Evolutionary conservation across 768 basidiomycete species (phyloP), one percentile per base, ranked within the genome.

Genomic region (Mycena rebaudengoi): DNA sequence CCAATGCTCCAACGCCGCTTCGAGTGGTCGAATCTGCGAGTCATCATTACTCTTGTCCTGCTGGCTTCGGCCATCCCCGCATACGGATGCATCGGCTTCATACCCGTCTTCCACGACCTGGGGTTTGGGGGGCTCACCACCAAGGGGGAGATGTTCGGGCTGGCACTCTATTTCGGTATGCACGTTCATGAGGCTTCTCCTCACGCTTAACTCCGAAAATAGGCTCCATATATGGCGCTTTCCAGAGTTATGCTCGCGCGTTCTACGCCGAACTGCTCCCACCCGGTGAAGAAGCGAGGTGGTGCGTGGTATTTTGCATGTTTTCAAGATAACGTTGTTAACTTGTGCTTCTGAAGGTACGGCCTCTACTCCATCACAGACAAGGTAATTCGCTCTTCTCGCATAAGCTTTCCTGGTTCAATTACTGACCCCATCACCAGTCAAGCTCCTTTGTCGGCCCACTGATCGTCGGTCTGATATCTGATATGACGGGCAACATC

Each of bases 381-480:
- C 78, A 94, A 95, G 82, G 92, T 88, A 69, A 4, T 78, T 70
- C 37, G 32, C 37, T 43, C 25, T 29, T 28, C 13, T 43, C 16
- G n/a, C n/a, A n/a, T n/a, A n/a, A n/a, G n/a, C n/a, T 25, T 44
- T 53, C 41, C 25, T 33, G 33, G 57, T 50, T 13, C 62, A 41
- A 16, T 18, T 14, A 20, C 18, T 21, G 39, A 26, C 43, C 44
- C 50, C 23, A 35, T 11, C 10, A 30, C 14, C 73, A 98, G 91
- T 95, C 95, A 7, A 91, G 90, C 64, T 95, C 94, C 7, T 99
- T 98, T 79, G 77, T 98, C 4, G 97, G 97, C 0, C 97, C 97
- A 3, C 80, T 96, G 7, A 78, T 95, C 26, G 96, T 98, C 1
- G 96, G 95, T 0, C 67, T 96, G 35, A 92, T 98, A 39, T 89